These are phyloP conservation scores for Verticillium nubilum DNA, from an alignment of 2,329 filamentous ascomycete species.

Conservation along the genomic window DNA sequence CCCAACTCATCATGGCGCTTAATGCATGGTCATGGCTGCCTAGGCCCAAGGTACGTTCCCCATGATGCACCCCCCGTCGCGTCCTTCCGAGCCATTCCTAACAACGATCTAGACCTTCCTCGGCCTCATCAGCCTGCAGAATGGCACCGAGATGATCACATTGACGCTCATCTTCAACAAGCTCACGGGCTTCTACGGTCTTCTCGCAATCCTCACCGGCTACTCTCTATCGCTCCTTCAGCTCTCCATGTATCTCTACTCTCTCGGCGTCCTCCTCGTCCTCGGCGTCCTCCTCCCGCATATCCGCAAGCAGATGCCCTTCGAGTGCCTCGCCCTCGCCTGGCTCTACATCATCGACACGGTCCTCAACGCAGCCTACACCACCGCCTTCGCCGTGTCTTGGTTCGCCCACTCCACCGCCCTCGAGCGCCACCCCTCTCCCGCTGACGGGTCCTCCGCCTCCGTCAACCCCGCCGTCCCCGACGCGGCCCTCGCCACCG, in stretches of 20 bases:
- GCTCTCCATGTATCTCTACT: slow-evolving; percentile 89
- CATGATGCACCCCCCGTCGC: not conserved
- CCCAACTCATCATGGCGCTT: slow-evolving; percentile 2
- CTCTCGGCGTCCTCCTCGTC: slow-evolving; percentile 62
- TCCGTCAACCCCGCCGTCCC: slow-evolving; percentile 9
- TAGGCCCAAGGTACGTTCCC: slow-evolving; percentile 18
- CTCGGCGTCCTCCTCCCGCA: slow-evolving; percentile 70
- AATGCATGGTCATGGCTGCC: slow-evolving; percentile 17
- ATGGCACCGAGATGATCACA: slow-evolving; percentile 79
- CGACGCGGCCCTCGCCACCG: slow-evolving; percentile 8
- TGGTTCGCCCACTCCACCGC: slow-evolving; percentile 72
- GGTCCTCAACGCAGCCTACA: slow-evolving; percentile 75
- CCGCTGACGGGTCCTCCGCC: slow-evolving; percentile 10
- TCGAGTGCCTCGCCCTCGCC: slow-evolving; percentile 75
- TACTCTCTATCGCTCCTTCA: slow-evolving; percentile 78
- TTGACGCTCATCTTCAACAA: slow-evolving; percentile 87
- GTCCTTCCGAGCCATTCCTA: not conserved
- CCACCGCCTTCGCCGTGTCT: slow-evolving; percentile 70
- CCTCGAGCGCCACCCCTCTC: slow-evolving; percentile 12
- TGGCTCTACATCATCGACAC: slow-evolving; percentile 85
- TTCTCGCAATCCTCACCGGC: slow-evolving; percentile 84
- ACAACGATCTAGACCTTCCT: slow-evolving; percentile 64
- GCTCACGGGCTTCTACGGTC: slow-evolving; percentile 81
- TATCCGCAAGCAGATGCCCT: slow-evolving; percentile 70
- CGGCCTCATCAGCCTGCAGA: slow-evolving; percentile 79